Percentiles rank a stretch among this genome's conserved stretches.
Evolutionary conservation across 1,284 basidiomycete genomes (phyloP).

Genomic region (Spongispora temasekensis): DNA sequence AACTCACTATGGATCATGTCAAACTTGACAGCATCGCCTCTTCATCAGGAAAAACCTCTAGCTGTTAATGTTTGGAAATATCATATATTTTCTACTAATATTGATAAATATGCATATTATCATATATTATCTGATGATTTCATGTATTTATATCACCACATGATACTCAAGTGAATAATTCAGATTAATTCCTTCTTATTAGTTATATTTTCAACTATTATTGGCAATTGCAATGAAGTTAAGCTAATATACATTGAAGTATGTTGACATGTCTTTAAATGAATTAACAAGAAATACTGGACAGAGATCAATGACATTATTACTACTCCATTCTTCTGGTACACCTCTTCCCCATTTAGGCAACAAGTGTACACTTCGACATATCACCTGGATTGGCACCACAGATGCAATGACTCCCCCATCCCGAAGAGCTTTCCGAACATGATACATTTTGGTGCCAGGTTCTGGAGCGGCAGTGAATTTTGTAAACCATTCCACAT

Average conservation of each 20-base stretch:
- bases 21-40: too few relatives aligned
- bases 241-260: not conserved
- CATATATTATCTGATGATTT: too few relatives aligned
- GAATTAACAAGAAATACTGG: not conserved
- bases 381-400: not conserved
- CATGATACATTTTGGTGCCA: not conserved
- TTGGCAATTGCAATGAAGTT: not conserved
- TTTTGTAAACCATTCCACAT: not conserved
- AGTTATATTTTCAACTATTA: too few relatives aligned
- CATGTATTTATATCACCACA: too few relatives aligned
- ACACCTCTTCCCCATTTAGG: not conserved
- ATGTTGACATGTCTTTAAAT: not conserved
- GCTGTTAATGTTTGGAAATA: too few relatives aligned
- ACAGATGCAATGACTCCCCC: not conserved
- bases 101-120: too few relatives aligned
- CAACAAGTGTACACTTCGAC: too few relatives aligned
- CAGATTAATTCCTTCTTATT: too few relatives aligned
- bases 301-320: not conserved
- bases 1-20: too few relatives aligned
- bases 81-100: too few relatives aligned
- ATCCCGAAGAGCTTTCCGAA: not conserved
- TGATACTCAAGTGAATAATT: too few relatives aligned
- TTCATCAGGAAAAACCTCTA: too few relatives aligned
- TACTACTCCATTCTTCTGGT: not conserved
- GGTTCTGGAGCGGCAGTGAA: not conserved